Evolutionary conservation across 345 rosid species (phyloP).

Genomic region (Psidium guajava): DNA sequence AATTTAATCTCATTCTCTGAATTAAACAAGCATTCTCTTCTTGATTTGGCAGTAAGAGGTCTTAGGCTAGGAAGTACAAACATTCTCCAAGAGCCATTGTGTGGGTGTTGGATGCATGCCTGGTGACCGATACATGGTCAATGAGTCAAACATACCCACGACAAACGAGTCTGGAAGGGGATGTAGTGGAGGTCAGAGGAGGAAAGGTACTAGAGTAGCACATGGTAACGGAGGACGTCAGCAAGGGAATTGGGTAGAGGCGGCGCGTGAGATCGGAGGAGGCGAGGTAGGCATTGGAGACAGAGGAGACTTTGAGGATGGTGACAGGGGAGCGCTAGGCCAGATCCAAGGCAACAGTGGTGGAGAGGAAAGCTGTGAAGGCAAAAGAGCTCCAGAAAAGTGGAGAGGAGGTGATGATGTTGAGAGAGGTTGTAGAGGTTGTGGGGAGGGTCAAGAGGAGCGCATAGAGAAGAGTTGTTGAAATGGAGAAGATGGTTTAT

Average conservation of each 20-base stretch:
- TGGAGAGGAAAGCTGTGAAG: slow-evolving; percentile 9
- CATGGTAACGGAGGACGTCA: slow-evolving; percentile 80
- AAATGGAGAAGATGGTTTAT: no score
- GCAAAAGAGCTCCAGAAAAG: no score
- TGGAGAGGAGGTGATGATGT: no score
- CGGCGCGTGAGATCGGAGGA: slow-evolving; percentile 50
- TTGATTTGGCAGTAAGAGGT: neutral
- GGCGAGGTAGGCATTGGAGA: slow-evolving; percentile 48
- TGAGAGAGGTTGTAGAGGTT: no score
- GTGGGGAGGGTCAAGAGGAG: no score
- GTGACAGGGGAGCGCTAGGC: slow-evolving; percentile 51
- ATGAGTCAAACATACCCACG: neutral
- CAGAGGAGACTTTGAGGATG: slow-evolving; percentile 31
- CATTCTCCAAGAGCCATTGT: no score
- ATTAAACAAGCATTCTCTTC: neutral
- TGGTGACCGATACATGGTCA: no score
- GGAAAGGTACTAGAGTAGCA: slow-evolving; percentile 71
- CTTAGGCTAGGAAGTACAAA: neutral
- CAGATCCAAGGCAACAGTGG: slow-evolving; percentile 38
- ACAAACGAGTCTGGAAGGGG: slow-evolving; percentile 40
- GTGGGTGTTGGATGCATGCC: no score
- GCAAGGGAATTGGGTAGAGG: slow-evolving; percentile 50
- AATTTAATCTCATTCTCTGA: neutral
- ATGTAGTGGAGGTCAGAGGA: slow-evolving; percentile 49
- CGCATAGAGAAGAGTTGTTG: no score